Evolutionary conservation across 805 yeast species (phyloP).

Genomic region (Candida khao-thaluensis): DNA sequence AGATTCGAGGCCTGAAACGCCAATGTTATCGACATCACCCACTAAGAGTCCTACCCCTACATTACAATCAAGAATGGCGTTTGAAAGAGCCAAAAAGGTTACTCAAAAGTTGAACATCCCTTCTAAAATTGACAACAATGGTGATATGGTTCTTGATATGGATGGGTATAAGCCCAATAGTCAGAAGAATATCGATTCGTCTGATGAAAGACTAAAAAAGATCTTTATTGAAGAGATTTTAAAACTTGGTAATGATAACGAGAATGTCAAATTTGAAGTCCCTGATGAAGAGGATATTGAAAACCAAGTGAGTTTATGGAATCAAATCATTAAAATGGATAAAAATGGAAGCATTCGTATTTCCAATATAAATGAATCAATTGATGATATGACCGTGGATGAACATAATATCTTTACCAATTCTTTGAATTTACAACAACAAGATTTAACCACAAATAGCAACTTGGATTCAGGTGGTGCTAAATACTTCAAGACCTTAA

Average conservation of each 20-base stretch:
- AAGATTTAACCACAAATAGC: slow-evolving; percentile 14
- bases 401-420: slow-evolving; percentile 18
- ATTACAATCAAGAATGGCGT: slow-evolving; percentile 38
- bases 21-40: slow-evolving; percentile 11
- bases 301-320: slow-evolving; percentile 28
- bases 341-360: slow-evolving; percentile 68
- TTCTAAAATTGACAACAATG: slow-evolving; percentile 80
- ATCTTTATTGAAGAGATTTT: slow-evolving; percentile 71
- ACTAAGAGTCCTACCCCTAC: slow-evolving; percentile 22
- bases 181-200: slow-evolving; percentile 68
- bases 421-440: slow-evolving; percentile 22
- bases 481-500: slow-evolving; percentile 74
- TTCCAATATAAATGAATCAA: slow-evolving; percentile 43
- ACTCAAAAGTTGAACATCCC: slow-evolving; percentile 80
- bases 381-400: slow-evolving; percentile 17
- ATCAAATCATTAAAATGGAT: slow-evolving; percentile 50
- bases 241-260: slow-evolving; percentile 20
- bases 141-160: slow-evolving; percentile 88
- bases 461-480: slow-evolving; percentile 12
- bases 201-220: slow-evolving; percentile 73
- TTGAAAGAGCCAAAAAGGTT: slow-evolving; percentile 60
- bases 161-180: slow-evolving; percentile 89
- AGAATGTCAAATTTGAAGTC: slow-evolving; percentile 8
- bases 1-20: slow-evolving; percentile 16
- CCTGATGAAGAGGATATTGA: slow-evolving; percentile 8